Evolutionary conservation across 164 flowering plant species (phyloP), one percentile per base, ranked within the genome.

Genomic region (Vitis amurensis): DNA sequence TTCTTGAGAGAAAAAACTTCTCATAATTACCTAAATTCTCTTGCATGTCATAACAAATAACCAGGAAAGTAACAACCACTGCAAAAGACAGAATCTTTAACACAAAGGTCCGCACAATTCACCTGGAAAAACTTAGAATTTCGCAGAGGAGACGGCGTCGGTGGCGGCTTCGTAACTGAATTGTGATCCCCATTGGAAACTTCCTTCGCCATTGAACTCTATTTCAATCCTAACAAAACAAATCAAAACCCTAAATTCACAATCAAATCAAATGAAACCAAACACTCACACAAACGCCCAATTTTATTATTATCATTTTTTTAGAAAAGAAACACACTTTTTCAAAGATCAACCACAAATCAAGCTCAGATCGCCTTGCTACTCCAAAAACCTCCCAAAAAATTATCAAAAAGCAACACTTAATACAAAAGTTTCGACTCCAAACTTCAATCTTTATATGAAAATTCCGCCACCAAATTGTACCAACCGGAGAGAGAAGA

Each of bases 101-200:
- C 19, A 59, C 29, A 19, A 17, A 57, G 44, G 44, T 3, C 19
- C 17, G 53, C 1, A 17, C n/a, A 31, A 3, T 1, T 63, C 68
- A 90, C 97, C 93, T 90, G 89, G 64, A 83, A 90, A 71, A 90
- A 92, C 66, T 92, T 92, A 11, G 97, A 86, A 70, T 76, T 84
- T 15, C 97, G 74, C 68, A 92, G 55, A 51, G 97, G 97, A 56
- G 97, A 92, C 1, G 95, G 97, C 14, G 78, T 57, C 3, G 97
- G 97, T 55, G 97, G 93, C n/a, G 85, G 74, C 71, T 88, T 89
- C 5, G 82, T 4, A 1, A 72, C 47, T 7, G 74, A 50, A 14
- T 71, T 52, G 69, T 70, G 69, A 7, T 76, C 72, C 65, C 87
- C 90, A 69, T 87, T 86, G 3, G 89, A 72, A 61, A 74, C 50